Conservation (phyloP, 768 basidiomycete genomes). For the Suillus fuscotomentosus region DNA sequence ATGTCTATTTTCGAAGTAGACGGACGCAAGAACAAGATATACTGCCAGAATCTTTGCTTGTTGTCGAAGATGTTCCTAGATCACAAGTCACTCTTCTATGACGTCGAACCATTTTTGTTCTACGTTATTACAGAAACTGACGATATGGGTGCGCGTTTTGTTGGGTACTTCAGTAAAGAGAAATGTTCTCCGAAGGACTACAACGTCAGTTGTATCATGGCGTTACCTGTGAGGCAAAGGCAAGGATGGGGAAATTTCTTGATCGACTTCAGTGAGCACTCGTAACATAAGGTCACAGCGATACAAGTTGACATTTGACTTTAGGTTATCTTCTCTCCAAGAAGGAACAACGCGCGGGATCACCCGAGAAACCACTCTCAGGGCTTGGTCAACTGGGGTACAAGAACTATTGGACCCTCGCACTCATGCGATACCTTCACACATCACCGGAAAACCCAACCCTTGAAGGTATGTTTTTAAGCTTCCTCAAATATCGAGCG, state of each 20-base stretch:
- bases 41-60: slow-evolving; percentile 97
- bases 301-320: slow-evolving; percentile 6
- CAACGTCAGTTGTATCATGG: slow-evolving; percentile 99
- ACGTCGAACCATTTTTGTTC: slow-evolving; percentile 98
- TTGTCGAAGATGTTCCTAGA: slow-evolving; percentile 99
- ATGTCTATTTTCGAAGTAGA: slow-evolving; percentile 98
- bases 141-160: slow-evolving; percentile 87
- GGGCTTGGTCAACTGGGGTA: slow-evolving; percentile 93
- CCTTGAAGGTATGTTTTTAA: slow-evolving; percentile 64
- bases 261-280: slow-evolving; percentile 87
- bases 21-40: slow-evolving; percentile 99
- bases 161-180: slow-evolving; percentile 99
- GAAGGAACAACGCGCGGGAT: slow-evolving; percentile 87
- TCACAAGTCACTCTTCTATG: slow-evolving; percentile 98
- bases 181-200: slow-evolving; percentile 94
- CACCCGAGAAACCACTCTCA: slow-evolving; percentile 95
- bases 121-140: slow-evolving; percentile 96
- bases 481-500: slow-evolving; percentile 14
- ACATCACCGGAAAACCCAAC: slow-evolving; percentile 58
- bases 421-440: slow-evolving; percentile 77
- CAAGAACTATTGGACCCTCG: slow-evolving; percentile 89
- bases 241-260: slow-evolving; percentile 96
- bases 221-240: slow-evolving; percentile 89
- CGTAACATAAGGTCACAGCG: not conserved
- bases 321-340: slow-evolving; percentile 93